Base-by-base conservation (phyloP, 352 stramenopile genomes). In the Phytopythium vexans region DNA sequence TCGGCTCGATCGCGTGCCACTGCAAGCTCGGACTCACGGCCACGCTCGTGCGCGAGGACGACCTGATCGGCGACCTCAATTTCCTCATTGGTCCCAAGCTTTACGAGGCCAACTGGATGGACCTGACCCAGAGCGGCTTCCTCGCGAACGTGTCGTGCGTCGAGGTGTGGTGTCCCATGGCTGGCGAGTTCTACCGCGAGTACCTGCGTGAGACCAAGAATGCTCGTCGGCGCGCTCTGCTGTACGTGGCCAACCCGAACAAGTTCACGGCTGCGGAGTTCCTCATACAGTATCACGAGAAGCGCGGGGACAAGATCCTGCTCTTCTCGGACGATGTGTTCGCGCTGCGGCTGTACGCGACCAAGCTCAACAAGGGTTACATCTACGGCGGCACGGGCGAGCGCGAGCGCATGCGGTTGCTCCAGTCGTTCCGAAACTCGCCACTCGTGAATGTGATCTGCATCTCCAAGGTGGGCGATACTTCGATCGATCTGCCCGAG, bases 311-410 rank as follows among this genome's bases (percentile, higher is more conserved):
- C 75, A 99, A 99, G 77, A 98, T 99, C 58, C 88, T 99, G 62
- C 86, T 99, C 8, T 99, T 99, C 79, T 98, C 89, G n/a, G 97
- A 99, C 79, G 88, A 99, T 51, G 96, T 99, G 6, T 98, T 98
- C 64, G 95, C 92, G 6, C 74, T 99, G 32, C 90, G 96, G 15
- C 60, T 97, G 48, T 99, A 99, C 69, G 94, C 93, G 3, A 92
- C 81, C 8, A 94, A 92, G 63, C 79, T 94, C 8, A 88, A 91
- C 54, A 94, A 94, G 51, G 59, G 76, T 27, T 97, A 98, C 67
- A 99, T 99, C 61, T 99, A 99, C 73, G 96, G 96, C 49, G 95
- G 96, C 65, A 99, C 96, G 4, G 93, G 89, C 46, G 95, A 99
- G 72, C 86, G 76, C 16, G 83, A 97, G 60, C 86, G 88, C 42